Evolutionary conservation across 305 asterid species (phyloP).

Genomic region (Rubia peregrina): DNA sequence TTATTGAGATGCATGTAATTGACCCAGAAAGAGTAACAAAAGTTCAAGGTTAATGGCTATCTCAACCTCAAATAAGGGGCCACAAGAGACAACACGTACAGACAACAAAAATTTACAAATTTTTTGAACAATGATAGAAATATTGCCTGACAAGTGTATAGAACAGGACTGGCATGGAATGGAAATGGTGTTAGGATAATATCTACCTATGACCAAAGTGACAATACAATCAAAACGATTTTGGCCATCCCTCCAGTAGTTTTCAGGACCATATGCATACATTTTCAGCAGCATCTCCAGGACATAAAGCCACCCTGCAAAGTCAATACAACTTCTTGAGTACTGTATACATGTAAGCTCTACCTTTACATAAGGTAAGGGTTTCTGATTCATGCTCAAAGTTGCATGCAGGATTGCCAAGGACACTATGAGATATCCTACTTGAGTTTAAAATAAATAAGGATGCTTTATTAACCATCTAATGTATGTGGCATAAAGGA

Average conservation of each 20-base stretch:
- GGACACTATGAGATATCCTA: not conserved
- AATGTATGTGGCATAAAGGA: not conserved
- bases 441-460: not conserved
- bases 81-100: not conserved
- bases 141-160: not conserved
- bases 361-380: not conserved
- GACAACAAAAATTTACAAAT: conserved; percentile 1
- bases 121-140: not conserved
- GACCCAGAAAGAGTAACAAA: not conserved
- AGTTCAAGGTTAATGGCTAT: not conserved
- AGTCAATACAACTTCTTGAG: conserved; percentile 25
- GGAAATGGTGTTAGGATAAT: not conserved
- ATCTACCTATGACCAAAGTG: conserved; percentile 88
- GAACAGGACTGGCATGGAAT: not conserved
- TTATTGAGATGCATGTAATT: not conserved
- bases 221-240: conserved; percentile 85
- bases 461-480: not conserved
- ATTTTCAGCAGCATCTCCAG: conserved; percentile 82
- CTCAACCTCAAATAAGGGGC: not conserved
- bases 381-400: not conserved
- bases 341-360: conserved; percentile 7
- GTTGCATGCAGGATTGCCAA: not conserved
- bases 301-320: conserved; percentile 95
- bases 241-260: conserved; percentile 95
- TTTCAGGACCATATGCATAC: conserved; percentile 72